Base-by-base conservation (phyloP, 257 asterid genomes). In the Penstemon davidsonii region DNA sequence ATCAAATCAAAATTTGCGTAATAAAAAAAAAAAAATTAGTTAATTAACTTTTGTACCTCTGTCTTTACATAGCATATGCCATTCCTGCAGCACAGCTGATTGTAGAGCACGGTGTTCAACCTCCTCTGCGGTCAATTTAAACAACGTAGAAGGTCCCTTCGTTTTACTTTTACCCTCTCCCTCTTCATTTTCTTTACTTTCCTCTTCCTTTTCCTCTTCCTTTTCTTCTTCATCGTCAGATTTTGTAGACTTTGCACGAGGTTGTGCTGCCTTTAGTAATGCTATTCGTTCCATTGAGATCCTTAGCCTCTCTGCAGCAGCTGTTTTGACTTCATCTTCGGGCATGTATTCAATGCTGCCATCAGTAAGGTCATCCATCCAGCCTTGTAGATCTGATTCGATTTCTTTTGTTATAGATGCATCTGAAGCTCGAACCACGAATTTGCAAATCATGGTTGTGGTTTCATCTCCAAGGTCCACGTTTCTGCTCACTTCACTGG, bases 391-490 rank as follows among this genome's bases (percentile, higher is more conserved):
- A 73, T 90, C 96, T 7, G 88, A 83, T 37, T 86, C 87, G 33
- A 90, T 90, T 77, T 88, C 97, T 68, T 88, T 90, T 5, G 91
- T 77, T 62, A 90, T 86, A 7, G 83, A 82, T 44, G 93, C 81
- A 46, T 90, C 95, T n/a, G 96, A 90, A 52, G 97, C 96, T 73
- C 96, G 84, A 33, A 90, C 92, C 42, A 90, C 97, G 37, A 90
- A 84, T 79, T 90, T 90, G 84, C 97, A 90, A 51, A 88, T 85
- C 97, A 90, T 90, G 60, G 96, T 90, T 56, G 97, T 88, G 37
- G 97, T 90, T 64, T 90, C 97, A 11, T 90, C 97, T 6, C 97
- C 96, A 49, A 90, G 88, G 82, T 88, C 96, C 42, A 90, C 92
- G 4, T 90, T 90, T 82, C 96, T 76, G 78, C 97, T 90, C 64